Base-by-base conservation (phyloP, 2,329 filamentous ascomycete genomes). In the Aspergillus uvarum region DNA sequence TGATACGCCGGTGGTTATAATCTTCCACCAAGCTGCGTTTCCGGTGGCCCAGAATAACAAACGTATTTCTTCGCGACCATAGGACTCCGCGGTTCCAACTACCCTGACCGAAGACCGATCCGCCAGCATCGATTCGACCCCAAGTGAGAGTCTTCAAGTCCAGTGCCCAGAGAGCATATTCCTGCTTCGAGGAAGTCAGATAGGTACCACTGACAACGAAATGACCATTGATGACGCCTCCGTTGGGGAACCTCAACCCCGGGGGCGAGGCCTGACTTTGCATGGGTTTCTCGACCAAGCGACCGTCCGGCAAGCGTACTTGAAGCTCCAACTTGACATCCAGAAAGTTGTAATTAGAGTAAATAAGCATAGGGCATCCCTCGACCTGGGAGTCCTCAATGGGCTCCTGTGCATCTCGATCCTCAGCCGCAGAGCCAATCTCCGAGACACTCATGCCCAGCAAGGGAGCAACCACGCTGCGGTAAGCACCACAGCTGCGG, bases 141-240 rank as follows among this genome's bases (percentile, higher is more conserved):
- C 95, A 99, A 0, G 90, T 95, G 56, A 99, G 79, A 0, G 89
- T 95, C 60, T 89, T 87, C 58, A 99, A 78, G 71, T 99, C 93
- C 51, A 99, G 79, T 2, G 95, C 94, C 95, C 95, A 99, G 1
- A 99, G 82, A 0, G 95, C 94, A 76, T 98, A 99, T 74, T 99
- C 95, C 73, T 98, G 94, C 77, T 97, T 98, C 1, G 94, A 97
- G 1, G 94, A 97, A 0, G 95, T 99, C 59, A 99, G 83, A 73
- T 98, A 98, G 0, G 95, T 99, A 29, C 95, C 95, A 72, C 93
- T 97, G 22, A 99, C 94, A 48, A 99, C 92, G 70, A 99, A 98
- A 74, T 97, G 91, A 5, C 92, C 94, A 74, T 96, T 94, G 66
- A 98, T 94, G 51, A 99, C 87, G 47, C 93, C 95, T 31, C 95